Evolutionary conservation across 1,139 yeast genomes (phyloP).

Genomic region (Sugiyamaella sp.): DNA sequence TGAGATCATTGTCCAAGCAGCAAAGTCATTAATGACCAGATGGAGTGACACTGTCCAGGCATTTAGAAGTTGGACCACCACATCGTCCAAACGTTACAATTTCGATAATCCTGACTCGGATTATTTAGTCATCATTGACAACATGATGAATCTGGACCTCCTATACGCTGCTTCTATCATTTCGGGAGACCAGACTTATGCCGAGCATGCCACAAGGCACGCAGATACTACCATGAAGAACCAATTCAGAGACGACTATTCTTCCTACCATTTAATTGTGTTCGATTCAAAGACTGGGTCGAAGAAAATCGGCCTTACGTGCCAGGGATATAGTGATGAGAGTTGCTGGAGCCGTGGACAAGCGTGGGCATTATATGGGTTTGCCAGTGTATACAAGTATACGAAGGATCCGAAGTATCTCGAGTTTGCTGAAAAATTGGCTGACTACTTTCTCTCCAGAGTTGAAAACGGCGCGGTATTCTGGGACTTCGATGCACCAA

Average conservation of each 20-base stretch:
- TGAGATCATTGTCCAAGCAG: slow-evolving; percentile 36
- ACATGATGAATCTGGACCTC: slow-evolving; percentile 42
- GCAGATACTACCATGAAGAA: slow-evolving; percentile 40
- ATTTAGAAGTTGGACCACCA: slow-evolving; percentile 40
- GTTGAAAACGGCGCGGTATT: slow-evolving; percentile 39
- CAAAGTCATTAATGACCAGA: slow-evolving; percentile 37
- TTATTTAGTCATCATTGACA: slow-evolving; percentile 41
- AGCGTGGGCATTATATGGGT: slow-evolving; percentile 42
- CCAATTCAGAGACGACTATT: slow-evolving; percentile 38
- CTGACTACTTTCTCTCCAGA: slow-evolving; percentile 35
- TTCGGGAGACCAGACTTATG: slow-evolving; percentile 37
- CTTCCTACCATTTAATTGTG: slow-evolving; percentile 38
- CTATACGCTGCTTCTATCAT: slow-evolving; percentile 37
- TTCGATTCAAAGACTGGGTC: slow-evolving; percentile 35
- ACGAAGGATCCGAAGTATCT: slow-evolving; percentile 36
- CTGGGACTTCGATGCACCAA: slow-evolving; percentile 43
- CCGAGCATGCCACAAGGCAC: slow-evolving; percentile 40
- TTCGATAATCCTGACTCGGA: slow-evolving; percentile 30
- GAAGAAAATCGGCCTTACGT: slow-evolving; percentile 35
- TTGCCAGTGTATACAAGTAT: slow-evolving; percentile 36
- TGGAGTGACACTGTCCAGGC: slow-evolving; percentile 36
- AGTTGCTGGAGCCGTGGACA: slow-evolving; percentile 42
- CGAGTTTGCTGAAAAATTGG: slow-evolving; percentile 35
- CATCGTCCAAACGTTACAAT: slow-evolving; percentile 24
- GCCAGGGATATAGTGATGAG: slow-evolving; percentile 41